Evolutionary conservation across 805 yeast genomes (phyloP).

Genomic region (Wickerhamomyces bovis): DNA sequence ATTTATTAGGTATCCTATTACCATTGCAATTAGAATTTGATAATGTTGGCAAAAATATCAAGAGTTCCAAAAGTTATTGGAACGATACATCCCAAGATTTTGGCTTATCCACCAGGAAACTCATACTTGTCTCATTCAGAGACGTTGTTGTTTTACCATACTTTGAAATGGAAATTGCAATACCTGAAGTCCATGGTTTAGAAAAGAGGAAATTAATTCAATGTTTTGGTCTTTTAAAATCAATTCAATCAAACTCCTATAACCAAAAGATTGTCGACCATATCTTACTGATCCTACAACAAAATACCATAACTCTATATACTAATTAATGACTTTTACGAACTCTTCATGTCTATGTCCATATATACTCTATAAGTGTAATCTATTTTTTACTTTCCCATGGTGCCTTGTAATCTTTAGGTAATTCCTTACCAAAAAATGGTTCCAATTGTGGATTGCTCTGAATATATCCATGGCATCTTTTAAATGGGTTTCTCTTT

Average conservation of each 20-base stretch:
- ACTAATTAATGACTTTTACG: not conserved
- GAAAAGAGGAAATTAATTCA: slow-evolving; percentile 43
- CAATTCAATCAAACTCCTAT: slow-evolving; percentile 47
- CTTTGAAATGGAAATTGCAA: slow-evolving; percentile 35
- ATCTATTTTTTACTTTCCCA: not conserved
- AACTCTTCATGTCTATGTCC: not conserved
- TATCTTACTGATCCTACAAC: slow-evolving; percentile 12
- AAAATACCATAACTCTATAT: not conserved
- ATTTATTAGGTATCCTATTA: slow-evolving; percentile 52
- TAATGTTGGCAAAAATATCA: slow-evolving; percentile 23
- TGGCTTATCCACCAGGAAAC: slow-evolving; percentile 30
- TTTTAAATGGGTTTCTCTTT: slow-evolving; percentile 51
- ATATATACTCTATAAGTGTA: too few species aligned
- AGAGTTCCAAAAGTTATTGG: slow-evolving; percentile 24
- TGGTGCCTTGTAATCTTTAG: not conserved
- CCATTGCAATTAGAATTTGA: slow-evolving; percentile 50
- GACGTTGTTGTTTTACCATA: slow-evolving; percentile 49
- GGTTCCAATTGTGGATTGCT: slow-evolving; percentile 10
- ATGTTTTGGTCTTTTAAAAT: slow-evolving; percentile 54
- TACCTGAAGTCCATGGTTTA: slow-evolving; percentile 25
- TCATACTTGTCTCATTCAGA: slow-evolving; percentile 42
- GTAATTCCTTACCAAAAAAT: slow-evolving; percentile 6
- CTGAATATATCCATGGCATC: slow-evolving; percentile 32
- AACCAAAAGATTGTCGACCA: slow-evolving; percentile 56
- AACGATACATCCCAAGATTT: slow-evolving; percentile 18